Evolutionary conservation across 805 yeast genomes (phyloP).

Genomic region (Wickerhamiella brachini): DNA sequence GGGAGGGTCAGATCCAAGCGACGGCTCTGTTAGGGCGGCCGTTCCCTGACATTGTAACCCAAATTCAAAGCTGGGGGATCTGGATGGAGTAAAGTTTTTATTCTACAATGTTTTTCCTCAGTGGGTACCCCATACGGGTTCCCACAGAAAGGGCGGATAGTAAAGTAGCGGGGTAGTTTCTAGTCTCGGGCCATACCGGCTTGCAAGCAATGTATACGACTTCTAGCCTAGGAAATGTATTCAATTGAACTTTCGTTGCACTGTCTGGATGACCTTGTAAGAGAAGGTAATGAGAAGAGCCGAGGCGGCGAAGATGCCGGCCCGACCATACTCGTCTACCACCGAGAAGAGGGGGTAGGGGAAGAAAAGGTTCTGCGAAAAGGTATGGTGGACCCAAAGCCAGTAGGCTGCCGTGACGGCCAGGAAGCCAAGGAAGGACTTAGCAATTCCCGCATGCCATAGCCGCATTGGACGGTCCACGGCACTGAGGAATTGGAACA

Average conservation of each 20-base stretch:
- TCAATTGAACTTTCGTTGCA: constrained; percentile 9
- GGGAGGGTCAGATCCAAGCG: constrained; percentile 15
- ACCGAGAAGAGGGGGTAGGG: constrained; percentile 24
- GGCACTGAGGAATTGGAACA: constrained; percentile 16
- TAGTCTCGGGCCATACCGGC: too few relatives aligned
- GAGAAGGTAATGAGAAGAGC: constrained; percentile 12
- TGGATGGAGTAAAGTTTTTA: neutral
- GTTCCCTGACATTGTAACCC: constrained; percentile 2
- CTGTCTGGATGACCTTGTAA: constrained; percentile 15
- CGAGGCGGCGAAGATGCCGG: constrained; percentile 14
- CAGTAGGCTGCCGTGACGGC: constrained; percentile 21
- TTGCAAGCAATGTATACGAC: too few relatives aligned
- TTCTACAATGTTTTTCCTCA: too few relatives aligned
- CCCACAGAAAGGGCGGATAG: too few relatives aligned
- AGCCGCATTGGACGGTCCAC: constrained; percentile 15
- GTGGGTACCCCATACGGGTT: too few relatives aligned
- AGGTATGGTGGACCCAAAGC: constrained; percentile 23
- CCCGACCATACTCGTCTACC: constrained; percentile 14
- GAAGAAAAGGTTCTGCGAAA: constrained; percentile 19
- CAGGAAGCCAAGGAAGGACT: constrained; percentile 12
- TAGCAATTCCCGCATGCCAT: constrained; percentile 17
- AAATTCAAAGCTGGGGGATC: neutral
- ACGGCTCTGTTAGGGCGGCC: constrained; percentile 15
- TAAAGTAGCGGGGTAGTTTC: too few relatives aligned
- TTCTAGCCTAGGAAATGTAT: too few relatives aligned